Conservation (phyloP, 2,329 filamentous ascomycete genomes). For the Neofusicoccum laricinum region DNA sequence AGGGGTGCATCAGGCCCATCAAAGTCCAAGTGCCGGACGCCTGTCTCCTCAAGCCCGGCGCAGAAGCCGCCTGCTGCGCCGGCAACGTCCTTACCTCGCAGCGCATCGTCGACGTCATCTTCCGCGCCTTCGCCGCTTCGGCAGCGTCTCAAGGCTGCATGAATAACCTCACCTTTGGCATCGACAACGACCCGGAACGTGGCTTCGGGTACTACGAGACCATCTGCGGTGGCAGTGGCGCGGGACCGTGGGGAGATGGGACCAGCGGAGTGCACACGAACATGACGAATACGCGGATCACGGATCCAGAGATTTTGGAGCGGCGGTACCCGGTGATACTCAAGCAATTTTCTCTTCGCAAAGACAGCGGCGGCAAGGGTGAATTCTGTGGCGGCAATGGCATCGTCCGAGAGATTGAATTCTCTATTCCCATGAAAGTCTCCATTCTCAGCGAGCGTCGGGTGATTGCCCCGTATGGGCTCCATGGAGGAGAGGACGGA, state of each 20-base stretch:
- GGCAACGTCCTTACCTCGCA: conserved; percentile 31
- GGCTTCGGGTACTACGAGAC: conserved; percentile 34
- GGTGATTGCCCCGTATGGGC: conserved; percentile 34
- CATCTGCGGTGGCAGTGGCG: conserved; percentile 35
- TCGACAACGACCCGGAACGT: conserved; percentile 21
- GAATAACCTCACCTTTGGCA: conserved; percentile 35
- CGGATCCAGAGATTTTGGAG: conserved; percentile 36
- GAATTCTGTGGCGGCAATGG: conserved; percentile 28
- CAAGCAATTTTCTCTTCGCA: conserved; percentile 29
- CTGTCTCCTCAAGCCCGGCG: conserved; percentile 28
- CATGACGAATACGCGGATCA: conserved; percentile 35
- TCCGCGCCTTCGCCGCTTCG: conserved; percentile 30
- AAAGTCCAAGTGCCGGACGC: conserved; percentile 27
- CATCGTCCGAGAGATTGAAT: conserved; percentile 36
- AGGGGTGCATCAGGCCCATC: conserved; percentile 30
- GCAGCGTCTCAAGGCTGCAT: conserved; percentile 31
- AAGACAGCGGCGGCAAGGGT: conserved; percentile 31
- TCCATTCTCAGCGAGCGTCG: conserved; percentile 38
- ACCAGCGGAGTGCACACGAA: conserved; percentile 29
- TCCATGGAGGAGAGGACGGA: too few species aligned
- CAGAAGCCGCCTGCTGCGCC: conserved; percentile 27
- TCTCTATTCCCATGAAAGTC: conserved; percentile 30
- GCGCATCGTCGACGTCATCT: conserved; percentile 31
- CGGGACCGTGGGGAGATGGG: conserved; percentile 29
- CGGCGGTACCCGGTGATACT: conserved; percentile 36